phyloP scores from a whole-genome alignment of 345 rosid species.

The Aethionema arabicum region DNA sequence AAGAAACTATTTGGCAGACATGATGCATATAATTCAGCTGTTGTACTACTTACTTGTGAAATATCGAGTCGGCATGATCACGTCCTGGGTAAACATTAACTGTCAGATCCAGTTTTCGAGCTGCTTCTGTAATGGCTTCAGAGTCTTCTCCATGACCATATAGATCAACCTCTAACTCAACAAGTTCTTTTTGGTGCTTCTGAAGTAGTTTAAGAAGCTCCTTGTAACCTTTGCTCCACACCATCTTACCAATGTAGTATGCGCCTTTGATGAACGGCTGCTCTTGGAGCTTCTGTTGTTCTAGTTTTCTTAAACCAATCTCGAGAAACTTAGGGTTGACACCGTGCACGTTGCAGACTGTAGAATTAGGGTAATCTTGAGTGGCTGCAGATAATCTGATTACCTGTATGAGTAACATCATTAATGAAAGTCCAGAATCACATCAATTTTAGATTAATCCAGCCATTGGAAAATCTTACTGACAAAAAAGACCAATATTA shows the following conservation, averaged over 20 bases:
- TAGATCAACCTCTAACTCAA: slow-evolving; percentile 71
- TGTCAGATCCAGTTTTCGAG: slow-evolving; percentile 51
- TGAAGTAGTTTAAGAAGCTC: slow-evolving; percentile 76
- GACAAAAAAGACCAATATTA: not conserved
- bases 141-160: slow-evolving; percentile 92
- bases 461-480: not conserved
- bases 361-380: slow-evolving; percentile 79
- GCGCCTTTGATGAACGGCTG: slow-evolving; percentile 71
- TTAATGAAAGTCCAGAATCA: slow-evolving; percentile 14
- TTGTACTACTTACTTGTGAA: slow-evolving; percentile 68
- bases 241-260: slow-evolving; percentile 94
- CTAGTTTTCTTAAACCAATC: slow-evolving; percentile 63
- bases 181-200: slow-evolving; percentile 67
- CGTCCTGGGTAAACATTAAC: slow-evolving; percentile 74
- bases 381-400: slow-evolving; percentile 95
- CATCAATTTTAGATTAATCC: slow-evolving; percentile 1
- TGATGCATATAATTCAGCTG: slow-evolving; percentile 1
- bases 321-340: slow-evolving; percentile 92
- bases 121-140: slow-evolving; percentile 62
- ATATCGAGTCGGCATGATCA: slow-evolving; percentile 83
- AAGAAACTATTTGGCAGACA: slow-evolving; percentile 3
- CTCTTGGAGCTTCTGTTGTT: slow-evolving; percentile 50
- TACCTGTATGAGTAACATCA: slow-evolving; percentile 48
- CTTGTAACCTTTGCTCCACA: slow-evolving; percentile 95
- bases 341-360: slow-evolving; percentile 92